Conservation (phyloP, 169 alveolate genomes). For the Hepatocystis sp. region DNA sequence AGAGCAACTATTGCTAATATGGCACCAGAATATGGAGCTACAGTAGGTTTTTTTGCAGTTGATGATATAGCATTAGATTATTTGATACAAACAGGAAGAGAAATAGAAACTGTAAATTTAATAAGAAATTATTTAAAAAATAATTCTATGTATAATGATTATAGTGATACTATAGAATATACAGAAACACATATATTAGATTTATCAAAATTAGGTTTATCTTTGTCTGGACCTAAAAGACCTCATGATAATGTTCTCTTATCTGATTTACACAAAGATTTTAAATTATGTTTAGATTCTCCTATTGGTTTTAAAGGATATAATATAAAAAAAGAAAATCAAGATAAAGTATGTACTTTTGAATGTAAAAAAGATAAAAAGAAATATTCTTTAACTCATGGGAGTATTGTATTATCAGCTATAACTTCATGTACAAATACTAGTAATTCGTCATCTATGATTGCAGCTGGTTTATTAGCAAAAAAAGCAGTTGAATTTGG, state of each 20-base stretch:
- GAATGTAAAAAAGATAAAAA: slow-evolving; percentile 78
- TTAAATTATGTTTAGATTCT: slow-evolving; percentile 82
- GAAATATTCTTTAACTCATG: slow-evolving; percentile 89
- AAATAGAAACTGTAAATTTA: slow-evolving; percentile 86
- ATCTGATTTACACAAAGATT: slow-evolving; percentile 90
- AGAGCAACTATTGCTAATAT: slow-evolving; percentile 97
- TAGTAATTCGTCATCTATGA: slow-evolving; percentile 97
- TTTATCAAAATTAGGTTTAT: slow-evolving; percentile 93
- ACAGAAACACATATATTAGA: slow-evolving; percentile 89
- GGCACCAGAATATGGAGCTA: slow-evolving; percentile 99
- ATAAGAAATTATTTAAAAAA: slow-evolving; percentile 89
- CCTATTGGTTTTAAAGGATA: slow-evolving; percentile 91
- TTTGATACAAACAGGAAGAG: slow-evolving; percentile 93
- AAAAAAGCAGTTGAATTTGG: slow-evolving; percentile 95
- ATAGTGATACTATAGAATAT: slow-evolving; percentile 78
- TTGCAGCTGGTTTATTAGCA: slow-evolving; percentile 97
- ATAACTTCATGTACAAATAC: slow-evolving; percentile 98
- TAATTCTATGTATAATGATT: slow-evolving; percentile 72
- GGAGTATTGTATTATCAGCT: slow-evolving; percentile 96
- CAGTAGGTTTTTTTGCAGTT: slow-evolving; percentile 96
- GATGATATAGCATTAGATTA: slow-evolving; percentile 94
- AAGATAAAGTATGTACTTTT: slow-evolving; percentile 68
- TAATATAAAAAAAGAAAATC: slow-evolving; percentile 75
- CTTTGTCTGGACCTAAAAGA: slow-evolving; percentile 97
- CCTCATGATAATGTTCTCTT: slow-evolving; percentile 96